A percentile compares a stretch with the other conserved stretches of the same genome.
Conservation (phyloP, 1,284 basidiomycete species). For the Rhodotorula sp. region DNA sequence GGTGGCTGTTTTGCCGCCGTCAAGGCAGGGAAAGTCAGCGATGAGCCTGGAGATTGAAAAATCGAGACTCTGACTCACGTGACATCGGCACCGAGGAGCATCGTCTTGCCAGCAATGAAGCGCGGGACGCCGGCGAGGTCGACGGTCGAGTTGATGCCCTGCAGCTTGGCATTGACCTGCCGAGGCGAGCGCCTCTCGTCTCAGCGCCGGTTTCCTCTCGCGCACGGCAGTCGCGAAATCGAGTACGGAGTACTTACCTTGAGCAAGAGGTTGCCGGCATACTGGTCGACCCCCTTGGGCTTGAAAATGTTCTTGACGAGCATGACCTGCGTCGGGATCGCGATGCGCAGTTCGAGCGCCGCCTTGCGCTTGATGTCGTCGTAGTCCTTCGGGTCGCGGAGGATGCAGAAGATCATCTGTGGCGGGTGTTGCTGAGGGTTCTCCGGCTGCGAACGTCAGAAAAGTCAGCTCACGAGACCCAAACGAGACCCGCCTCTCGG, state of each 20-base stretch:
- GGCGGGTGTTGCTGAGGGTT: conserved; percentile 46
- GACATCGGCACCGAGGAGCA: conserved; percentile 53
- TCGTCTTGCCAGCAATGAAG: conserved; percentile 45
- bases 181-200: background rate
- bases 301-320: conserved; percentile 35
- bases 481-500: no score
- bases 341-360: conserved; percentile 47
- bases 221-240: no score
- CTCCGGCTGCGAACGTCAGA: conserved; percentile 34
- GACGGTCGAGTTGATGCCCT: conserved; percentile 52
- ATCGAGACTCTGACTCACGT: conserved; percentile 17
- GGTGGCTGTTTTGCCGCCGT: conserved; percentile 31
- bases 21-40: background rate
- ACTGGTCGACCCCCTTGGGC: conserved; percentile 48
- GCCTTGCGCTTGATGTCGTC: conserved; percentile 51
- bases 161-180: conserved; percentile 51
- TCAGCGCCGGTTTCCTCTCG: background rate
- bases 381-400: conserved; percentile 49
- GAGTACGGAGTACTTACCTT: background rate
- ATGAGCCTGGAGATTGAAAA: background rate
- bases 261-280: conserved; percentile 30
- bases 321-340: conserved; percentile 48
- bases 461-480: background rate
- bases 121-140: conserved; percentile 49
- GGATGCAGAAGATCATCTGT: conserved; percentile 50